Evolutionary conservation across 2,329 filamentous ascomycete species (phyloP), one percentile per base, ranked within the genome.

Genomic region (Trichoderma lentiforme): DNA sequence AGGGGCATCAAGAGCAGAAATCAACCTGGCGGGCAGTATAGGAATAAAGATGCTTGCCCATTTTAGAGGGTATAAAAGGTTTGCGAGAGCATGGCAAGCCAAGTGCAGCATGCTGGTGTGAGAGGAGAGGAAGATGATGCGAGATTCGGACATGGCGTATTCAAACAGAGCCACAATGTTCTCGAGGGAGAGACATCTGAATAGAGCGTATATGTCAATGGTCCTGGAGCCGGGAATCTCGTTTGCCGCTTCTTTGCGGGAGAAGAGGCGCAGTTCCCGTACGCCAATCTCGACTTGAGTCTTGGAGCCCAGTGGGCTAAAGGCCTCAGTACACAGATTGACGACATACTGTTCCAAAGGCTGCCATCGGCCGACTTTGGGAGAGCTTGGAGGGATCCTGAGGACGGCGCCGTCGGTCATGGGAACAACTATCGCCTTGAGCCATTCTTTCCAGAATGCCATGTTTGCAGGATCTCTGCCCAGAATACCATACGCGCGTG

Each of bases 391-490:
- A 7, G 96, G 94, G 8, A 99, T 90, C 71, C 95, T 89, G 75
- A 96, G 83, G 34, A 99, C 86, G 15, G 87, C 90, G 24, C 95
- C 94, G 79, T 97, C 94, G 1, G 91, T 94, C 96, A 98, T 99
- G 32, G 96, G 96, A 26, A 97, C 93, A n/a, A 96, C 86, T 11
- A 98, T 88, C 7, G 95, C 95, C 81, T 94, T 92, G 62, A 99
- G 87, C 96, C 96, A 99, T 80, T 99, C 96, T 81, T 98, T 98
- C 95, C 95, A 99, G 83, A 99, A 98, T 36, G 90, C 89, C 74
- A 95, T 94, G 82, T 97, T 88, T 73, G 90, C 91, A 14, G 87
- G 86, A 79, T 99, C 96, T 74, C 93, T 89, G 39, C 96, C 96
- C 74, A 99, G 86, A 73, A 99, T 91, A 72, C 96, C 96, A 79